Base-by-base conservation (phyloP, 441 rosid species). In the Sinapis alba region DNA sequence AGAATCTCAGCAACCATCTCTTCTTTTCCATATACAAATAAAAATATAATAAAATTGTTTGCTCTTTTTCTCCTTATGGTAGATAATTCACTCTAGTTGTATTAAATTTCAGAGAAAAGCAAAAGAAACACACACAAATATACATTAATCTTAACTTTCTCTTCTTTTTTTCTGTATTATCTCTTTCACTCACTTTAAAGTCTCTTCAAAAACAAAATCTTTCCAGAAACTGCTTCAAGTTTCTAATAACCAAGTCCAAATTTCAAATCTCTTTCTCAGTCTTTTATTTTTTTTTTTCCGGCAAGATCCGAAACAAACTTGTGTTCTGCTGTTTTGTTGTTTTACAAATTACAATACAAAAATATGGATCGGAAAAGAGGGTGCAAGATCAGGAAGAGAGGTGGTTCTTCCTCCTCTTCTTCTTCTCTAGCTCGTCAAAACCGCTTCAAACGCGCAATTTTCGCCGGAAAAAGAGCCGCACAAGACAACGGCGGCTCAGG, bases 371-470 rank as follows among this genome's bases (percentile, higher is more conserved):
- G 72, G 6, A 88, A 79, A 63, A 84, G 78, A 58, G 82, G 75
- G n/a, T 85, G 92, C 65, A 94, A 90, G 86, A 89, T 92, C 77
- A 92, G 97, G 75, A 92, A 92, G 86, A 84, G 97, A 81, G 90
- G 92, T 24, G 80, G 92, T 69, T 92, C 99, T 7, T 92, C 97
- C 0, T 92, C 97, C 0, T 92, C 97, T 0, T 94, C 98, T 0
- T 94, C 99, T 12, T 88, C 97, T 27, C 36, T 89, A 45, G 84
- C 82, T 65, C 89, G 84, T 28, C 84, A 75, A 36, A 89, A 92
- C 86, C 83, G 93, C 78, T 82, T 90, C 72, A 94, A 94, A 82
- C 85, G 90, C 50, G 87, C 96, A 8, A 89, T 94, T 83, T 80
- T 90, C 66, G 83, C 84, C 7, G 90, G 90, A 1, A 90, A 85